Conservation (phyloP, 169 alveolate genomes). For the Babesia microti region DNA sequence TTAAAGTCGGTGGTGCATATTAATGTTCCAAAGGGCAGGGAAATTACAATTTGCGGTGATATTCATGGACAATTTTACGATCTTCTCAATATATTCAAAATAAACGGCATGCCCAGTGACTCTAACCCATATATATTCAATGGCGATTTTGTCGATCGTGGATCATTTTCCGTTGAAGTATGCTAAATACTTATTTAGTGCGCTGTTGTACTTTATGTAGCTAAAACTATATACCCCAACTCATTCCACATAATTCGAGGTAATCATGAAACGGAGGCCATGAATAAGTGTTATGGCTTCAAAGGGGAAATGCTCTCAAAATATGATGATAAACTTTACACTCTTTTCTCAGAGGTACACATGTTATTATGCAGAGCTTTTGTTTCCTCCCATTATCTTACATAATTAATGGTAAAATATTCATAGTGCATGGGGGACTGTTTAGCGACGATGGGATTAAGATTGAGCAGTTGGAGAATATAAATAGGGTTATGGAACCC, state of each 20-base stretch:
- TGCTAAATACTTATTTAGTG: constrained; percentile 29
- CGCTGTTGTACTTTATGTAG: constrained; percentile 68
- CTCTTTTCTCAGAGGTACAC: constrained; percentile 73
- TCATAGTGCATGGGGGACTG: constrained; percentile 97
- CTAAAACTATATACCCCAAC: constrained; percentile 85
- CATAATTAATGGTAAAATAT: constrained; percentile 83
- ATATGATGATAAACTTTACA: constrained; percentile 89
- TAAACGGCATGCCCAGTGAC: constrained; percentile 93
- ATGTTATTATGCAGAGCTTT: constrained; percentile 74
- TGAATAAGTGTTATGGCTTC: constrained; percentile 96
- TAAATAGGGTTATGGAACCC: constrained; percentile 90
- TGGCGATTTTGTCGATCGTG: constrained; percentile 99
- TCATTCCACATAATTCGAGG: constrained; percentile 95
- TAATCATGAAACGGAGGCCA: constrained; percentile 94
- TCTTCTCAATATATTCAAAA: constrained; percentile 84
- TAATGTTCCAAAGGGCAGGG: constrained; percentile 73
- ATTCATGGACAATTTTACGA: constrained; percentile 99
- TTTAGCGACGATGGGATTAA: constrained; percentile 89
- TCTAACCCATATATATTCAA: constrained; percentile 94
- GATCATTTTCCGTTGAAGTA: constrained; percentile 97
- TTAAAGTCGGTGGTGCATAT: constrained; percentile 79
- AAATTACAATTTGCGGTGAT: constrained; percentile 98
- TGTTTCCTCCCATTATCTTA: constrained; percentile 93
- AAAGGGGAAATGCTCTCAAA: constrained; percentile 94
- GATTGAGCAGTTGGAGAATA: constrained; percentile 79